Percentiles rank a stretch among this genome's conserved stretches.
Evolutionary conservation across 2,329 filamentous ascomycete genomes (phyloP).

Genomic region (Penicillium fuscoglaucum): DNA sequence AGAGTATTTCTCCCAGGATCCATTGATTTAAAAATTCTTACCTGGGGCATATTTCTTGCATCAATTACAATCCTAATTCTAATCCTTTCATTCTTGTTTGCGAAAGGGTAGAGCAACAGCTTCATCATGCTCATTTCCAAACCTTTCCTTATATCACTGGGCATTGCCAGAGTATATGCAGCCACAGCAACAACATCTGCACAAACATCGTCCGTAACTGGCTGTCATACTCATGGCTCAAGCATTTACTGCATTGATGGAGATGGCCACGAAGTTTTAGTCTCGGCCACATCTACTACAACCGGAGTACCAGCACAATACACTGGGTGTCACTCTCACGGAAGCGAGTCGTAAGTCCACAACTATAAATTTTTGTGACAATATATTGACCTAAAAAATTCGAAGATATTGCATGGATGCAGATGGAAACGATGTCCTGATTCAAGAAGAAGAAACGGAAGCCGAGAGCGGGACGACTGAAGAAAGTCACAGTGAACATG

Average conservation of each 20-base stretch:
- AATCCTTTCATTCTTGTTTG: neutral
- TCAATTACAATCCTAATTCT: neutral
- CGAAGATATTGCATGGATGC: slow-evolving; percentile 62
- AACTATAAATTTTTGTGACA: neutral
- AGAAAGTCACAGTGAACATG: slow-evolving; percentile 19
- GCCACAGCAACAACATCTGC: slow-evolving; percentile 33
- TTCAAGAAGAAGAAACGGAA: slow-evolving; percentile 41
- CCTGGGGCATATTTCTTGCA: neutral
- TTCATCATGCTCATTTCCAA: slow-evolving; percentile 12
- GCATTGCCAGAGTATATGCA: slow-evolving; percentile 18
- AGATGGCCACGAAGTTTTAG: slow-evolving; percentile 39
- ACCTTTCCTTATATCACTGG: slow-evolving; percentile 14
- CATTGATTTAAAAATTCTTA: neutral
- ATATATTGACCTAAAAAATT: neutral
- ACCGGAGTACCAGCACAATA: slow-evolving; percentile 60
- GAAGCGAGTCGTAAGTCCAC: slow-evolving; percentile 51
- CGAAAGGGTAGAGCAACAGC: neutral
- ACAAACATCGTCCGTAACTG: slow-evolving; percentile 51
- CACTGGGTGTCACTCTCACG: slow-evolving; percentile 66
- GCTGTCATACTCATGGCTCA: slow-evolving; percentile 52
- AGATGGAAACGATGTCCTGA: slow-evolving; percentile 61
- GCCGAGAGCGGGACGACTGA: slow-evolving; percentile 16
- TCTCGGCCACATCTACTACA: slow-evolving; percentile 52
- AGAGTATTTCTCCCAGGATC: neutral
- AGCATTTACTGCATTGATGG: slow-evolving; percentile 39